A percentile compares a stretch with the other conserved stretches of the same genome.
Conservation (phyloP, 164 flowering plant species). For the Cinnamomum micranthum region DNA sequence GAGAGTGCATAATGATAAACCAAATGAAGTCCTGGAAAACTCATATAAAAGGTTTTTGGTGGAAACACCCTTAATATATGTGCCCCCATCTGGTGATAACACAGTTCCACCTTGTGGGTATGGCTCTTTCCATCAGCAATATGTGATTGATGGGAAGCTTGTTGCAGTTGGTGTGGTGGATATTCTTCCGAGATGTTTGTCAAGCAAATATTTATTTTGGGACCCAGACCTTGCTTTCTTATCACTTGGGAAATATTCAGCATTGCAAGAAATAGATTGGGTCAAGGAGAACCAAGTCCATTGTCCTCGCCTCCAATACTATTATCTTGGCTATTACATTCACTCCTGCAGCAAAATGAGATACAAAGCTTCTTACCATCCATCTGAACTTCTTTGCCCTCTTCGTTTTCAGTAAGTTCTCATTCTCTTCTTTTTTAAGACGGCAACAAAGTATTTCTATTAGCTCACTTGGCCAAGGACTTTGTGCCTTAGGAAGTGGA, state of each 20-base stretch:
- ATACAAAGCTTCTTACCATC: slow-evolving; percentile 90
- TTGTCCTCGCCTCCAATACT: slow-evolving; percentile 79
- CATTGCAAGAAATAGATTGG: slow-evolving; percentile 84
- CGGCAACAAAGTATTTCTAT: too few relatives aligned
- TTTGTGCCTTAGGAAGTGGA: too few relatives aligned
- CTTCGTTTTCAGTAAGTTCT: slow-evolving; percentile 78
- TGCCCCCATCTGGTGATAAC: slow-evolving; percentile 56
- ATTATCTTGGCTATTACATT: slow-evolving; percentile 94
- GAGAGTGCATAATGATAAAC: slow-evolving; percentile 73
- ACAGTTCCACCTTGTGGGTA: slow-evolving; percentile 83
- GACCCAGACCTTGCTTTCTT: slow-evolving; percentile 86
- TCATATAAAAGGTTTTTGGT: slow-evolving; percentile 78
- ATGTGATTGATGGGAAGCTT: slow-evolving; percentile 75
- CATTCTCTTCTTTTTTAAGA: background rate
- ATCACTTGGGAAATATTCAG: slow-evolving; percentile 89
- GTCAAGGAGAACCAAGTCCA: slow-evolving; percentile 60
- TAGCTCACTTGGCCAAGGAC: too few relatives aligned
- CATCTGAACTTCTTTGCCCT: slow-evolving; percentile 96
- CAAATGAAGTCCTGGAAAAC: slow-evolving; percentile 54
- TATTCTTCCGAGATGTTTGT: slow-evolving; percentile 88
- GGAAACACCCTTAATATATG: slow-evolving; percentile 68
- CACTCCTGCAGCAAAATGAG: slow-evolving; percentile 94
- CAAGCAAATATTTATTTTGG: slow-evolving; percentile 97
- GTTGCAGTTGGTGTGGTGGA: slow-evolving; percentile 98
- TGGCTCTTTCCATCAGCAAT: slow-evolving; percentile 99